Percentiles rank a stretch among this genome's conserved stretches.
phyloP scores from a whole-genome alignment of 352 stramenopile species.

The Pythium folliculosum region DNA sequence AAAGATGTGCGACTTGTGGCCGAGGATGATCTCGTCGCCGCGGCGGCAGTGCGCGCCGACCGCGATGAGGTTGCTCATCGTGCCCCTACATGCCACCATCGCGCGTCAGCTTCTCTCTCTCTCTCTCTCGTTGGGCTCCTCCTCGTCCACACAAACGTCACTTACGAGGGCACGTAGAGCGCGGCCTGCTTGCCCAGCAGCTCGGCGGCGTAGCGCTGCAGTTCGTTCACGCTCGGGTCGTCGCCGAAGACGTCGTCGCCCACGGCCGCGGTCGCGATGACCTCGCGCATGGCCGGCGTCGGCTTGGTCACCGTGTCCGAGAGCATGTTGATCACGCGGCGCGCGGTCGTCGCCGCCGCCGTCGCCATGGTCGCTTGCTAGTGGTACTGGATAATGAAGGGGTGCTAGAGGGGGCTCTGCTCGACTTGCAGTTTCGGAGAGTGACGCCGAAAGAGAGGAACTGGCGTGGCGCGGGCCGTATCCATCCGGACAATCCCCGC shows the following conservation, averaged over 20 bases:
- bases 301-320: conserved; percentile 97
- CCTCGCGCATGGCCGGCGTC: conserved; percentile 90
- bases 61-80: conserved; percentile 97
- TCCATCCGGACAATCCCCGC: neutral
- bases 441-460: neutral
- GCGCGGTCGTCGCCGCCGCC: conserved; percentile 7
- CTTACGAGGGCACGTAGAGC: conserved; percentile 95
- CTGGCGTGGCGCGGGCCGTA: neutral
- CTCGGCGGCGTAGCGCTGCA: conserved; percentile 91
- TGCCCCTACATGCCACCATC: conserved; percentile 63
- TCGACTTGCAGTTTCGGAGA: neutral
- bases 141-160: neutral
- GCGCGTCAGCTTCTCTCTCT: too few relatives aligned
- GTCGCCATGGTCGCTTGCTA: conserved; percentile 8
- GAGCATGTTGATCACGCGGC: conserved; percentile 89
- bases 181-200: conserved; percentile 94
- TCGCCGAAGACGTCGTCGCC: conserved; percentile 77
- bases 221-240: conserved; percentile 93
- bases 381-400: neutral
- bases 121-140: too few relatives aligned
- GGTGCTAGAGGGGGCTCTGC: neutral
- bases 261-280: conserved; percentile 78
- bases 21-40: conserved; percentile 94
- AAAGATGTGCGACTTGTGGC: conserved; percentile 95
- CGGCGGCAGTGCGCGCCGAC: conserved; percentile 93